Evolutionary conservation across 108 stramenopile species (phyloP).

Genomic region (Discostella pseudostelligera): DNA sequence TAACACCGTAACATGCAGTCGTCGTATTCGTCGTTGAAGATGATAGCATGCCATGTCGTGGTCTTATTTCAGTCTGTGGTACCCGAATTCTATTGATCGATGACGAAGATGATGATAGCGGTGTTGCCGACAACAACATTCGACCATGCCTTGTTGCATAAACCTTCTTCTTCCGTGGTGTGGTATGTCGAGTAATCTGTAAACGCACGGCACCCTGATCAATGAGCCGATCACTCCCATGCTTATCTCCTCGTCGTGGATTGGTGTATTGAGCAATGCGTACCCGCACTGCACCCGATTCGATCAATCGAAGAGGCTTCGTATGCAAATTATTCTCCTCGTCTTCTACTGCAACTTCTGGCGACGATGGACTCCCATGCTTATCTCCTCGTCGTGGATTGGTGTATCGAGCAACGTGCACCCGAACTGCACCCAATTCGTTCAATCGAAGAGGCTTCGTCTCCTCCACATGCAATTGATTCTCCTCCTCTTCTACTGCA

Average conservation of each 20-base stretch:
- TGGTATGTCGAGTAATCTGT: conserved; percentile 11
- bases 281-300: conserved; percentile 19
- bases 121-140: conserved; percentile 1
- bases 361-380: too few relatives aligned
- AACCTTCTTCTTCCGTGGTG: conserved; percentile 11
- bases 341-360: too few relatives aligned
- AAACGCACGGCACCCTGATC: conserved; percentile 14
- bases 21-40: not conserved
- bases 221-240: conserved; percentile 7
- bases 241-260: not conserved
- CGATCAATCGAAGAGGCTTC: conserved; percentile 10
- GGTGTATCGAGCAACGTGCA: conserved; percentile 2
- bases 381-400: conserved; percentile 5
- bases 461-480: too few relatives aligned
- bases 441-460: conserved; percentile 8
- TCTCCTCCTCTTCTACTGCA: too few relatives aligned
- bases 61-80: conserved; percentile 1
- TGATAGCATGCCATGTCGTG: too few relatives aligned
- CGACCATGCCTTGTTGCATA: not conserved
- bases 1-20: not conserved
- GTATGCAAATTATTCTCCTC: too few relatives aligned
- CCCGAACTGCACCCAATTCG: conserved; percentile 19
- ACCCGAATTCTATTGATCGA: not conserved
- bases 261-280: conserved; percentile 8
- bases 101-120: not conserved